phyloP scores from a whole-genome alignment of 108 stramenopile species.

The Cylindrotheca fusiformis region DNA sequence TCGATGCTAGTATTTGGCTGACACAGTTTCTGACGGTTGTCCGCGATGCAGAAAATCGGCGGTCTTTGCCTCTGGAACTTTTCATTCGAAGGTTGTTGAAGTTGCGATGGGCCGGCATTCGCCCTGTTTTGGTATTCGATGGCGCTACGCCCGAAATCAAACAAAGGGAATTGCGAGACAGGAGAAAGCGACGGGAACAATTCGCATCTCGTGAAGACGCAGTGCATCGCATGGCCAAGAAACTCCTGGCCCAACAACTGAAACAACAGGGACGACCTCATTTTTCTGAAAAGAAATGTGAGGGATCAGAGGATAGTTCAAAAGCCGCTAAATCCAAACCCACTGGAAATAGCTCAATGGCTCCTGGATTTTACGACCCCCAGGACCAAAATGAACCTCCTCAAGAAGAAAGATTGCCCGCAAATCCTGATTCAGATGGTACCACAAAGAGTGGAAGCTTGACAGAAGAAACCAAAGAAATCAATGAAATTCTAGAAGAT shows the following conservation, averaged over 20 bases:
- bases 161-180: conserved; percentile 56
- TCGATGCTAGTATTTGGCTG: conserved; percentile 97
- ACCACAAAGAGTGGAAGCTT: neutral
- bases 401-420: conserved; percentile 8
- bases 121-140: conserved; percentile 98
- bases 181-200: conserved; percentile 67
- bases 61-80: conserved; percentile 85
- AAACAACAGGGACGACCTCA: conserved; percentile 28
- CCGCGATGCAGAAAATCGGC: conserved; percentile 86
- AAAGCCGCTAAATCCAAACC: neutral
- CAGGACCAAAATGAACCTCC: conserved; percentile 14
- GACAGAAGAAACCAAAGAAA: neutral
- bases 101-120: conserved; percentile 90
- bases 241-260: conserved; percentile 64
- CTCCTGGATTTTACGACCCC: conserved; percentile 65
- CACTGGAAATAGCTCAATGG: conserved; percentile 39
- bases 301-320: conserved; percentile 7
- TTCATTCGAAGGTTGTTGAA: conserved; percentile 92
- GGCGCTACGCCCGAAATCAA: conserved; percentile 95
- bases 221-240: conserved; percentile 67
- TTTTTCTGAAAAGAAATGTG: conserved; percentile 12
- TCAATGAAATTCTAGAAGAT: conserved; percentile 19
- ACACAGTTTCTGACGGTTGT: conserved; percentile 98
- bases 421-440: conserved; percentile 7
- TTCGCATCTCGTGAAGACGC: conserved; percentile 34